Conservation (phyloP, 2,329 filamentous ascomycete species). For the Zarea fungicola region DNA sequence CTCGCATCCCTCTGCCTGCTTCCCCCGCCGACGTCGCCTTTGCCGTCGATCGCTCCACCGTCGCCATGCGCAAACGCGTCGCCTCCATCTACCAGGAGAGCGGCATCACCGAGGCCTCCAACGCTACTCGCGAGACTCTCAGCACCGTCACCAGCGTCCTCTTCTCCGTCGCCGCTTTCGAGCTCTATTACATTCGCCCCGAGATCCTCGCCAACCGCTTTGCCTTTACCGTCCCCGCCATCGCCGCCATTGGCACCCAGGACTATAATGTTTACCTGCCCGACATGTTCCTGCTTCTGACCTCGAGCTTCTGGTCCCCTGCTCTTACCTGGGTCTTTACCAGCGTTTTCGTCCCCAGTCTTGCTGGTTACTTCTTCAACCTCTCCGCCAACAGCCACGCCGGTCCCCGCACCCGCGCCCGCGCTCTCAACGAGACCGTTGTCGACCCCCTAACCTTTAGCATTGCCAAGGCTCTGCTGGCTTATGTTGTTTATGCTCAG, state of each 20-base stretch:
- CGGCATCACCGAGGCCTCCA: conserved; percentile 60
- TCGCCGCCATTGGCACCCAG: conserved; percentile 48
- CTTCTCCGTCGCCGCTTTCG: conserved; percentile 60
- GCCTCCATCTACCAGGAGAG: conserved; percentile 59
- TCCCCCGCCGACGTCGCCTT: conserved; percentile 74
- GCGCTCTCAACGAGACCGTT: conserved; percentile 33
- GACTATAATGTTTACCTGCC: conserved; percentile 64
- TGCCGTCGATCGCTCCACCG: conserved; percentile 66
- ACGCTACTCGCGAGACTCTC: conserved; percentile 62
- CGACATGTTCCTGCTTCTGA: conserved; percentile 74
- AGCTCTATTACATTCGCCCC: conserved; percentile 63
- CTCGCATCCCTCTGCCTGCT: conserved; percentile 68
- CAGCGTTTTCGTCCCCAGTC: conserved; percentile 61
- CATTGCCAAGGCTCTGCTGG: conserved; percentile 76
- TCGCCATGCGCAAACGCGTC: conserved; percentile 62
- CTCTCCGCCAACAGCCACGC: conserved; percentile 53
- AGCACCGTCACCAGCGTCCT: conserved; percentile 71
- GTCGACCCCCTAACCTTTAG: conserved; percentile 89
- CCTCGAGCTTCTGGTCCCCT: conserved; percentile 77
- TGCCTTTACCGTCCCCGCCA: conserved; percentile 65
- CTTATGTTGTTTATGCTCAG: conserved; percentile 74
- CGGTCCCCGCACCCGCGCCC: conserved; percentile 36
- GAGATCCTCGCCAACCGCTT: conserved; percentile 68
- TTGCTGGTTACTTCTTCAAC: conserved; percentile 87
- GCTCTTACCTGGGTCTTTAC: conserved; percentile 72